These are phyloP conservation scores for Inonotus hispidus DNA, from an alignment of 1,284 basidiomycete genomes.

Conservation along the genomic window DNA sequence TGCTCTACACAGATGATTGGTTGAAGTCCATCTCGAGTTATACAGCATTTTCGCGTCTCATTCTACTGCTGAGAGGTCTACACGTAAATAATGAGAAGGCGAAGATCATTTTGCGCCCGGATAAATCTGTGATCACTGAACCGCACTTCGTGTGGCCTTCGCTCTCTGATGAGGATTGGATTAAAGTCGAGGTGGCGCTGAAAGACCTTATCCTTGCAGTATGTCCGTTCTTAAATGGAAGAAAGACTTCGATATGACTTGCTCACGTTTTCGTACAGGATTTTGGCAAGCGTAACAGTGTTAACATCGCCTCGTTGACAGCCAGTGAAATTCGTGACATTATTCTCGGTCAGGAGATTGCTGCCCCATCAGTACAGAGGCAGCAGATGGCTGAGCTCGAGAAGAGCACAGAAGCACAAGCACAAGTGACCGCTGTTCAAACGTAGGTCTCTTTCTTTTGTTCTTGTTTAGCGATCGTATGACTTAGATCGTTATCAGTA, in stretches of 20 bases:
- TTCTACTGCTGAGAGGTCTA: conserved; percentile 90
- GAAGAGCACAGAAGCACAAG: conserved; percentile 90
- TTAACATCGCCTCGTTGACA: conserved; percentile 97
- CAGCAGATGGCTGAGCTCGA: conserved; percentile 99
- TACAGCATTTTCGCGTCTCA: conserved; percentile 97
- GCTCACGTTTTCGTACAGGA: conserved; percentile 51
- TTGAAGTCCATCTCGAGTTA: conserved; percentile 98
- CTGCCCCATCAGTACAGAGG: conserved; percentile 86
- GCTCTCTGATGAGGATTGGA: conserved; percentile 95
- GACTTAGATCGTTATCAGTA: conserved; percentile 34
- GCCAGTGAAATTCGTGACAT: conserved; percentile 95
- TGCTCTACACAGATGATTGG: conserved; percentile 76
- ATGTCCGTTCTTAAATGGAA: conserved; percentile 27
- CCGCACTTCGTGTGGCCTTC: conserved; percentile 99
- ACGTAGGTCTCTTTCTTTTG: conserved; percentile 45
- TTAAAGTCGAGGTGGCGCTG: conserved; percentile 98
- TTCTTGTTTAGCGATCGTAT: background rate
- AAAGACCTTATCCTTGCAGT: conserved; percentile 88
- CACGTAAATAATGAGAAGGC: conserved; percentile 99
- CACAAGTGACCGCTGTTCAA: conserved; percentile 94
- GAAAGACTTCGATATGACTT: conserved; percentile 8
- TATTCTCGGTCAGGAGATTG: conserved; percentile 96
- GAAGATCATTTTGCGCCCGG: conserved; percentile 89
- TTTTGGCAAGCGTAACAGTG: conserved; percentile 98
- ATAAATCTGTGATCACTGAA: conserved; percentile 94